Evolutionary conservation across 352 stramenopile species (phyloP).

Genomic region (Pythium periplocum): DNA sequence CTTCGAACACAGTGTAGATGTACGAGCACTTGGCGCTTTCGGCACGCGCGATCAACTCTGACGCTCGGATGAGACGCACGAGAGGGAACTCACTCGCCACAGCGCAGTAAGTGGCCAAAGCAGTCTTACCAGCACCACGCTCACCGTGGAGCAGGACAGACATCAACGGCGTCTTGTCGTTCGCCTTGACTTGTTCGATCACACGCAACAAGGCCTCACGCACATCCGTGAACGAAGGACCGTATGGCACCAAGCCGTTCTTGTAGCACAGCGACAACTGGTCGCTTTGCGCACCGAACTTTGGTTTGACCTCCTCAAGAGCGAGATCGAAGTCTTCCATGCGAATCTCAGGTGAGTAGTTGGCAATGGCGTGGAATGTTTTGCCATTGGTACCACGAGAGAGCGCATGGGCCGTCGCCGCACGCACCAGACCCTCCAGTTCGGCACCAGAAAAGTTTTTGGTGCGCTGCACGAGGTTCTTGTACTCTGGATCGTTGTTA

Average conservation of each 20-base stretch:
- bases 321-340: conserved; percentile 95
- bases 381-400: conserved; percentile 78
- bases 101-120: conserved; percentile 95
- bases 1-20: conserved; percentile 95
- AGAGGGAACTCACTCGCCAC: conserved; percentile 96
- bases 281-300: conserved; percentile 95
- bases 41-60: conserved; percentile 95
- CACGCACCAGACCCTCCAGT: conserved; percentile 97
- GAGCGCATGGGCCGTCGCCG: conserved; percentile 83
- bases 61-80: conserved; percentile 96
- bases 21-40: conserved; percentile 93
- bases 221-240: conserved; percentile 92
- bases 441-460: conserved; percentile 99
- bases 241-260: conserved; percentile 97
- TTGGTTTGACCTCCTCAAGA: conserved; percentile 95
- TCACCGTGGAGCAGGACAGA: conserved; percentile 96
- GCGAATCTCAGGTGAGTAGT: conserved; percentile 74
- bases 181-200: conserved; percentile 93
- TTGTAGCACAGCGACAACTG: conserved; percentile 93
- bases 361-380: conserved; percentile 74
- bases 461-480: conserved; percentile 92
- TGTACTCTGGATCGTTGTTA: conserved; percentile 67
- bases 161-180: conserved; percentile 95
- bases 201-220: conserved; percentile 89
- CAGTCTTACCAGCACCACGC: conserved; percentile 94